Conservation (phyloP, 179 eudicot species). For the Beta lomatogona region DNA sequence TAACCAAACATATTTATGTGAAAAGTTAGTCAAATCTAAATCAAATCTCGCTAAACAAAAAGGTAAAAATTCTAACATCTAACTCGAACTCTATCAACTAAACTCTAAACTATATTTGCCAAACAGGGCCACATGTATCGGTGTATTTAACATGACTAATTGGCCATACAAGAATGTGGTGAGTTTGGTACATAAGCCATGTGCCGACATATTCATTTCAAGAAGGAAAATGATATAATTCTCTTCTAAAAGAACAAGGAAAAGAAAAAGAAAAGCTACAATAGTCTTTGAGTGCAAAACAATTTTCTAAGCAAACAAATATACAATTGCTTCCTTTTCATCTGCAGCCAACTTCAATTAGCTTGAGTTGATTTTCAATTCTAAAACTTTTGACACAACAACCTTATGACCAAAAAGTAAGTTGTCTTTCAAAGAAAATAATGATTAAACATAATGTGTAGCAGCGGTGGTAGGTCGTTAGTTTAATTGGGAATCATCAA, state of each 20-base stretch:
- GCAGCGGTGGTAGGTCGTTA: background rate
- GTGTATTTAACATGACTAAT: too few relatives aligned
- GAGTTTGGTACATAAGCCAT: background rate
- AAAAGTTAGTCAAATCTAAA: too few relatives aligned
- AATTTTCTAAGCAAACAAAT: slow-evolving; percentile 21
- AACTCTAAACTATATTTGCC: too few relatives aligned
- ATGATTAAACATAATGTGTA: slow-evolving; percentile 24
- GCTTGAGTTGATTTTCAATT: background rate
- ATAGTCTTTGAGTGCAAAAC: slow-evolving; percentile 26
- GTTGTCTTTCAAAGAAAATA: background rate
- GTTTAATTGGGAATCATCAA: background rate
- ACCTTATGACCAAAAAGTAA: background rate
- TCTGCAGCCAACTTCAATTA: slow-evolving; percentile 1
- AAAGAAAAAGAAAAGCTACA: background rate
- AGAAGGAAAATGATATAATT: background rate
- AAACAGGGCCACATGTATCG: too few relatives aligned
- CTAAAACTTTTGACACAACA: slow-evolving; percentile 23
- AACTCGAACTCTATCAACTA: too few relatives aligned
- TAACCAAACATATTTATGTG: too few relatives aligned
- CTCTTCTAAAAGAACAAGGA: background rate
- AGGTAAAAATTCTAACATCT: too few relatives aligned
- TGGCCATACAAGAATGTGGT: too few relatives aligned
- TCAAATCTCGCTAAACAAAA: too few relatives aligned
- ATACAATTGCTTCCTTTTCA: background rate
- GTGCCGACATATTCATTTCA: background rate